phyloP scores from a whole-genome alignment of 2,329 filamentous ascomycete species.

The Claviceps cyperi region DNA sequence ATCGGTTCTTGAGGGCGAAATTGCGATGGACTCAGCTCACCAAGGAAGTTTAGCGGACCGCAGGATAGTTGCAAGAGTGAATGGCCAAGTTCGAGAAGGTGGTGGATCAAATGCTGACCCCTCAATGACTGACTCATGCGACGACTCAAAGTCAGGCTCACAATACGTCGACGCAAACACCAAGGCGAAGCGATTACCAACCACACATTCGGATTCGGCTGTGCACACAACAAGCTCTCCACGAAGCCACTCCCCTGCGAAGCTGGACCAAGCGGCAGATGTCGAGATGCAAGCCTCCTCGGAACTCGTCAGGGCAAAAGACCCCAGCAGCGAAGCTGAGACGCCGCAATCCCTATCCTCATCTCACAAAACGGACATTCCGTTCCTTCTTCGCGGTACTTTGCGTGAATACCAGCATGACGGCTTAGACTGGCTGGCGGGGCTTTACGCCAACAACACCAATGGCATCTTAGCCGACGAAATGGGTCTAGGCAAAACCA shows the following conservation, averaged over 20 bases:
- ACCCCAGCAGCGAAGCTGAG: slow-evolving; percentile 17
- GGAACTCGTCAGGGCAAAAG: slow-evolving; percentile 19
- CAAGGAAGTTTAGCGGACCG: neutral
- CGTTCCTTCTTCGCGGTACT: slow-evolving; percentile 72
- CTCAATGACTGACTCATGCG: slow-evolving; percentile 1
- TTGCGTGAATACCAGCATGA: slow-evolving; percentile 93
- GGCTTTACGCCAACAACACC: slow-evolving; percentile 79
- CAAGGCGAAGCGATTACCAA: slow-evolving; percentile 18
- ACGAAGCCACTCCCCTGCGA: slow-evolving; percentile 32
- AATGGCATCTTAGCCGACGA: slow-evolving; percentile 96
- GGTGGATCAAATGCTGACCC: neutral
- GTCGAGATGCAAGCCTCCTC: slow-evolving; percentile 27
- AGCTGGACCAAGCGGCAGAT: slow-evolving; percentile 37
- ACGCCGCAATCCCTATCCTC: slow-evolving; percentile 18
- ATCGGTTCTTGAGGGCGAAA: neutral
- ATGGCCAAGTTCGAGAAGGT: neutral
- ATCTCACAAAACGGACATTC: slow-evolving; percentile 53
- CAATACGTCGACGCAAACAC: neutral
- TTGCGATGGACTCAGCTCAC: neutral
- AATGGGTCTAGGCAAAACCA: slow-evolving; percentile 97
- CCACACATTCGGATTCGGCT: slow-evolving; percentile 27
- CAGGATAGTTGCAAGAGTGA: too few species aligned
- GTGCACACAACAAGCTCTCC: slow-evolving; percentile 30
- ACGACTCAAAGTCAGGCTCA: neutral
- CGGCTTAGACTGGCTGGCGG: slow-evolving; percentile 93